phyloP scores from a whole-genome alignment of 164 flowering plant genomes.

The Santalum album region DNA sequence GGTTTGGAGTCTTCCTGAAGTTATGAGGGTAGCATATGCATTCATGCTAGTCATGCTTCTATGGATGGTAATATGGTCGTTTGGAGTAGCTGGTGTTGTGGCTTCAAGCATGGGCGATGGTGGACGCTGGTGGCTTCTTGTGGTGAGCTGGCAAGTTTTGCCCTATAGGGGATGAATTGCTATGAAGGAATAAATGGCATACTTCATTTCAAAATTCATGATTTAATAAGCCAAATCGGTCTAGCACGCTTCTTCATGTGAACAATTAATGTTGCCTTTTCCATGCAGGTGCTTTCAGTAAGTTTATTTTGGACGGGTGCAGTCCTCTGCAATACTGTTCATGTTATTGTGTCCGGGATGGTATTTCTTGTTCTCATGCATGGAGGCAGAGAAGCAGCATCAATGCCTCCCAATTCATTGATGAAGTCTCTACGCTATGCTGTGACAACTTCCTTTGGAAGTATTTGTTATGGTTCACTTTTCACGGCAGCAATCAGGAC shows the following conservation, averaged over 20 bases:
- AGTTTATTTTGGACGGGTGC: constrained; percentile 99
- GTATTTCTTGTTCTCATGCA: constrained; percentile 88
- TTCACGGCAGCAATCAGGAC: constrained; percentile 95
- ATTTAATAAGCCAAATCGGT: not conserved
- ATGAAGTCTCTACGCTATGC: constrained; percentile 63
- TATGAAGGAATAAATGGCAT: constrained; percentile 5
- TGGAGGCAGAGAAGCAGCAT: constrained; percentile 66
- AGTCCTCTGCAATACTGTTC: constrained; percentile 88
- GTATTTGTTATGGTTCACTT: constrained; percentile 98
- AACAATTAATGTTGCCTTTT: constrained; percentile 11
- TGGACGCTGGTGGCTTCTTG: constrained; percentile 97
- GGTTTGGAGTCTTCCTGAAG: constrained; percentile 89
- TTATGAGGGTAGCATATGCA: constrained; percentile 64
- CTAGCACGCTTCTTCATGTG: not conserved
- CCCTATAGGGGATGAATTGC: constrained; percentile 16
- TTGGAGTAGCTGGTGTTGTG: constrained; percentile 92
- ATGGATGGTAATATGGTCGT: constrained; percentile 95
- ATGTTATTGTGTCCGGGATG: constrained; percentile 95
- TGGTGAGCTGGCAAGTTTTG: constrained; percentile 99
- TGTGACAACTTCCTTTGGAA: constrained; percentile 90
- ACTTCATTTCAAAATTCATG: constrained; percentile 2
- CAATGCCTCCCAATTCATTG: constrained; percentile 77
- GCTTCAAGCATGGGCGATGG: constrained; percentile 76
- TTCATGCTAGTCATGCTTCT: constrained; percentile 82
- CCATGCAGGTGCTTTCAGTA: constrained; percentile 74